These are phyloP conservation scores for Annulohypoxylon truncatum DNA, from an alignment of 2,329 filamentous ascomycete species.

Conservation along the genomic window DNA sequence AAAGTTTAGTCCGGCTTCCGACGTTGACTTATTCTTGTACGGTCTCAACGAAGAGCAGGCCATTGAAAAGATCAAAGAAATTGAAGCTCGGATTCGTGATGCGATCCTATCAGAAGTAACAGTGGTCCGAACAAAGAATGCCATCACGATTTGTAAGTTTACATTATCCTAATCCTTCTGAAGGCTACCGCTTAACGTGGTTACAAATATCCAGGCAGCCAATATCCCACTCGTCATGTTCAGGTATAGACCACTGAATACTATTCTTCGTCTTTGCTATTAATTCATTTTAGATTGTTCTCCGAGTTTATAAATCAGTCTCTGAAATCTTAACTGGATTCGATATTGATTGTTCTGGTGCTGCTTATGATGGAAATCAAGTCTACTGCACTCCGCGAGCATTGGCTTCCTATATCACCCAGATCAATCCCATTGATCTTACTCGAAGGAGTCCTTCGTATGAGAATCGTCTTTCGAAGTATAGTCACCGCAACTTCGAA, in stretches of 20 bases:
- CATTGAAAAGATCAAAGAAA: constrained; percentile 84
- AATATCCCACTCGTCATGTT: constrained; percentile 85
- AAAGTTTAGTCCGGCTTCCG: constrained; percentile 72
- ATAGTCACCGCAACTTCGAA: constrained; percentile 86
- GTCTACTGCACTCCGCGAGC: constrained; percentile 84
- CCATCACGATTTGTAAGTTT: constrained; percentile 75
- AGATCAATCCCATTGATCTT: constrained; percentile 84
- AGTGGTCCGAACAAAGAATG: constrained; percentile 86
- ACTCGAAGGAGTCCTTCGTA: constrained; percentile 85
- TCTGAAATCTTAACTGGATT: constrained; percentile 89
- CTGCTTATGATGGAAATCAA: constrained; percentile 82
- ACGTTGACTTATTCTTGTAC: constrained; percentile 89
- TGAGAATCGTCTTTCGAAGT: constrained; percentile 87
- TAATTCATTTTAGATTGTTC: constrained; percentile 72
- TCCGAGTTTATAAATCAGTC: constrained; percentile 85
- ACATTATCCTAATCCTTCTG: not conserved
- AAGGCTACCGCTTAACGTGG: constrained; percentile 18
- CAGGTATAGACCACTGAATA: constrained; percentile 57
- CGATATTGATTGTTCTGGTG: constrained; percentile 86
- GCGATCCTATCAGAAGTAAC: constrained; percentile 85
- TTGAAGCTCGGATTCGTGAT: constrained; percentile 80
- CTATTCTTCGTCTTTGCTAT: constrained; percentile 21
- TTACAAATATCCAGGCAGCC: constrained; percentile 66
- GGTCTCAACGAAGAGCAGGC: constrained; percentile 81
- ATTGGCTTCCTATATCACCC: constrained; percentile 81